Evolutionary conservation across 169 alveolate genomes (phyloP).

Genomic region (Plasmodium relictum): DNA sequence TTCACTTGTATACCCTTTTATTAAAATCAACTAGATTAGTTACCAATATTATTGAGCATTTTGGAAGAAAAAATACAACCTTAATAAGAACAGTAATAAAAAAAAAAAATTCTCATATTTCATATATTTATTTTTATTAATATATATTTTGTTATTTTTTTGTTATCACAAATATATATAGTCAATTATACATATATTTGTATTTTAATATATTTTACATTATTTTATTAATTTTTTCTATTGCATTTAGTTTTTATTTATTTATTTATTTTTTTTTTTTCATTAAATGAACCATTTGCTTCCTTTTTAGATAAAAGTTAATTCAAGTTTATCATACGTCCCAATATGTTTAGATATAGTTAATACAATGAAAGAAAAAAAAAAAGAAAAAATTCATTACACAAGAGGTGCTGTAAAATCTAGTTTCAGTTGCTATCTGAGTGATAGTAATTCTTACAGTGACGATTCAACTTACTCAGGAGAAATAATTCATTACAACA

Average conservation of each 20-base stretch:
- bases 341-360: slow-evolving; percentile 71
- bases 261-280: not conserved
- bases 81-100: slow-evolving; percentile 58
- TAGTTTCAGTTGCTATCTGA: slow-evolving; percentile 12
- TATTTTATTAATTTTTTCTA: not conserved
- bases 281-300: not conserved
- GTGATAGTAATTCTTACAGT: slow-evolving; percentile 28
- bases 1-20: slow-evolving; percentile 37
- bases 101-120: not conserved
- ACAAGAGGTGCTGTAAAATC: slow-evolving; percentile 22
- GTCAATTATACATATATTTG: not conserved
- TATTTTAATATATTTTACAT: not conserved
- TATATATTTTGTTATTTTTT: slow-evolving; percentile 5
- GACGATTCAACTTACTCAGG: slow-evolving; percentile 24
- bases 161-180: not conserved
- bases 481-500: slow-evolving; percentile 37
- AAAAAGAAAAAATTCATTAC: slow-evolving; percentile 57
- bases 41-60: slow-evolving; percentile 57
- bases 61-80: slow-evolving; percentile 55
- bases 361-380: slow-evolving; percentile 51
- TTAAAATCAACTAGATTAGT: slow-evolving; percentile 54
- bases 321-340: slow-evolving; percentile 19
- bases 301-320: slow-evolving; percentile 12
- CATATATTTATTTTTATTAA: not conserved
- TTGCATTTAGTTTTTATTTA: not conserved